Percentiles rank a stretch among this genome's conserved stretches.
Conservation (phyloP, 345 rosid species). For the Barbarea vulgaris region DNA sequence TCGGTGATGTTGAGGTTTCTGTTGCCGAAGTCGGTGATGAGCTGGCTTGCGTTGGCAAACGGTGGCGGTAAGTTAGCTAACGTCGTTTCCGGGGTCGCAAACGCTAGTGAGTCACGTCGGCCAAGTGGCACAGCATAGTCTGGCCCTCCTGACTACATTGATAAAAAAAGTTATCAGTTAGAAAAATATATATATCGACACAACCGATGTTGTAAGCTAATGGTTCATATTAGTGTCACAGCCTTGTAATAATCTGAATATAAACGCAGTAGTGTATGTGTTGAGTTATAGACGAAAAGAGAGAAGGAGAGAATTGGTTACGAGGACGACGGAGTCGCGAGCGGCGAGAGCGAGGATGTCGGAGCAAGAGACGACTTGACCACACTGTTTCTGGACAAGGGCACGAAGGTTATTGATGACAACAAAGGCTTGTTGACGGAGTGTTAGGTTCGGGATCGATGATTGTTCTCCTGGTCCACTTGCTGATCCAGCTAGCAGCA, state of each 20-base stretch:
- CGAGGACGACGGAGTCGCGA: conserved; percentile 53
- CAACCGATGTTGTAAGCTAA: neutral
- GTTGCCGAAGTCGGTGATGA: conserved; percentile 50
- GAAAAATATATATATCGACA: neutral
- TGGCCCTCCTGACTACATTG: conserved; percentile 77
- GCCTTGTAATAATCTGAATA: neutral
- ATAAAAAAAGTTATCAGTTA: neutral
- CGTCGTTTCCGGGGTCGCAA: conserved; percentile 54
- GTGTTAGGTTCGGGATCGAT: conserved; percentile 57
- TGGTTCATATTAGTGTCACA: neutral
- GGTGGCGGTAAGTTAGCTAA: conserved; percentile 68
- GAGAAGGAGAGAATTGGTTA: neutral
- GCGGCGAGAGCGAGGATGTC: conserved; percentile 57
- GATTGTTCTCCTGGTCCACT: conserved; percentile 85
- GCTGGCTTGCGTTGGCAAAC: conserved; percentile 27
- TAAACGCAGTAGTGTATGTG: neutral
- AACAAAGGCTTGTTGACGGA: conserved; percentile 46
- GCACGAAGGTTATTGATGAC: conserved; percentile 49
- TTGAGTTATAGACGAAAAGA: neutral
- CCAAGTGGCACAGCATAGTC: conserved; percentile 70
- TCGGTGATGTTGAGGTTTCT: conserved; percentile 64
- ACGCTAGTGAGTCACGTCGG: conserved; percentile 62
- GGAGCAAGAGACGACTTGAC: conserved; percentile 55
- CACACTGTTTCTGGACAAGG: conserved; percentile 44
- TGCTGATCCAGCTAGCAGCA: conserved; percentile 75